Percentiles rank a stretch among this genome's conserved stretches.
These are phyloP conservation scores for Bretziella fagacearum DNA, from an alignment of 2,329 filamentous ascomycete species.

Conservation along the genomic window DNA sequence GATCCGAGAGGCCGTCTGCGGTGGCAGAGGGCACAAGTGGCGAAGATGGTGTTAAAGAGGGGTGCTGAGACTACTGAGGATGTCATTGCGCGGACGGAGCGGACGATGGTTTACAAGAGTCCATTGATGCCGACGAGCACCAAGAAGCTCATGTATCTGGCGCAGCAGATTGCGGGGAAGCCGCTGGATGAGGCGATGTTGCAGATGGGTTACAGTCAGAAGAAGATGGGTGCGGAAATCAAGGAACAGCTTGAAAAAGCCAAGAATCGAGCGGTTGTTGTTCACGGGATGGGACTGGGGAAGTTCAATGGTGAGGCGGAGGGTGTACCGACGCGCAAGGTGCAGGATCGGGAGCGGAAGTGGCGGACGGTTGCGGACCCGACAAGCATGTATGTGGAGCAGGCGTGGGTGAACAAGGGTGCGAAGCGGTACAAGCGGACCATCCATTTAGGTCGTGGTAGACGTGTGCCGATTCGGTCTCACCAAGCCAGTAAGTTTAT, in stretches of 20 bases:
- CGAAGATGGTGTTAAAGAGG: constrained; percentile 50
- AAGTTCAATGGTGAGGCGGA: constrained; percentile 22
- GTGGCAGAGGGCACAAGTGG: constrained; percentile 74
- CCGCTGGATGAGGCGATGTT: constrained; percentile 81
- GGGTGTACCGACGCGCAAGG: constrained; percentile 26
- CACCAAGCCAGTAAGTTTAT: constrained; percentile 55
- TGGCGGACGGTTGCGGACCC: constrained; percentile 54
- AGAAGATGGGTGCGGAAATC: constrained; percentile 74
- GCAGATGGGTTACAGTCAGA: constrained; percentile 92
- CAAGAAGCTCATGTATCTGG: constrained; percentile 80
- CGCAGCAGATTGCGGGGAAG: constrained; percentile 82
- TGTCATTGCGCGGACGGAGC: constrained; percentile 47
- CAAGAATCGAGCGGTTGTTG: constrained; percentile 61
- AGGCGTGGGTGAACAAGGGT: constrained; percentile 82
- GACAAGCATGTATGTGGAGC: constrained; percentile 72
- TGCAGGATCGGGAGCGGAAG: constrained; percentile 59
- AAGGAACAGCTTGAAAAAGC: constrained; percentile 64
- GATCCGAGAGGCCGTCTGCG: constrained; percentile 51
- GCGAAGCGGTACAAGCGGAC: constrained; percentile 37
- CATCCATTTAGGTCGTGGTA: constrained; percentile 62
- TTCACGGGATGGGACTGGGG: constrained; percentile 68
- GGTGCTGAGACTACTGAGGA: constrained; percentile 38
- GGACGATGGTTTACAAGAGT: constrained; percentile 40
- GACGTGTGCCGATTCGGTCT: constrained; percentile 48
- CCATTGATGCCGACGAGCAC: constrained; percentile 64